Conservation (phyloP, 768 basidiomycete species). For the Russula sp. region DNA sequence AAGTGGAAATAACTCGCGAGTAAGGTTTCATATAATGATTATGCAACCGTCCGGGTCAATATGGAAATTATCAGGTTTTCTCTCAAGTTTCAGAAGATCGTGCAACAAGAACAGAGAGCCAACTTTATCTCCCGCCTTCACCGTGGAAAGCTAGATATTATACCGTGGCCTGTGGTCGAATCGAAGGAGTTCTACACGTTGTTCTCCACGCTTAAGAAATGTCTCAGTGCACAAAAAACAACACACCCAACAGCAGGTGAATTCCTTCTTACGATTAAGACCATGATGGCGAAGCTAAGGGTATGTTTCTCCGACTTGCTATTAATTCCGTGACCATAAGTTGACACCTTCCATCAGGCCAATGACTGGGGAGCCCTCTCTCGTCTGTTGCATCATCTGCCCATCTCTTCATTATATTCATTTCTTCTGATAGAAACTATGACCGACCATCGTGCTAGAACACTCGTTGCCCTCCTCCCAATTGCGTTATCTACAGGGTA, state of each 20-base stretch:
- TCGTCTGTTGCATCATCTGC: constrained; percentile 36
- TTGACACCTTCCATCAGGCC: constrained; percentile 32
- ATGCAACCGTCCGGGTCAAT: not conserved
- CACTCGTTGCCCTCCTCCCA: constrained; percentile 37
- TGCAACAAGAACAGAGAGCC: constrained; percentile 51
- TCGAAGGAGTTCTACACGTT: constrained; percentile 52
- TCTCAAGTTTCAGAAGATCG: constrained; percentile 54
- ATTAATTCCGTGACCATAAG: no score
- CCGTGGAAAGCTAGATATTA: constrained; percentile 47
- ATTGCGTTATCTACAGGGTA: constrained; percentile 45
- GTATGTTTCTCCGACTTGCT: not conserved
- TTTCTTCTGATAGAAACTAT: constrained; percentile 38
- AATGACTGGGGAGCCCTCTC: constrained; percentile 64
- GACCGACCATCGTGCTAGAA: constrained; percentile 39
- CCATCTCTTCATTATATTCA: not conserved
- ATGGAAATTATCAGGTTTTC: constrained; percentile 39
- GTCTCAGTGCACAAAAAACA: constrained; percentile 42
- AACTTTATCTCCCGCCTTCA: constrained; percentile 63
- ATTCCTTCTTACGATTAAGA: constrained; percentile 31
- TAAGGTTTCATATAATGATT: constrained; percentile 27
- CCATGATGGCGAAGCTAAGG: constrained; percentile 15
- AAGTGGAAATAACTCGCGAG: constrained; percentile 52
- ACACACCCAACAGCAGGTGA: constrained; percentile 48
- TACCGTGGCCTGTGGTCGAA: constrained; percentile 64
- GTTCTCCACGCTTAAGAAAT: constrained; percentile 42